Percentiles rank a stretch among this genome's conserved stretches.
Conservation (phyloP, 192 early-diverging fungal genomes). For the Dissophora globulifera region DNA sequence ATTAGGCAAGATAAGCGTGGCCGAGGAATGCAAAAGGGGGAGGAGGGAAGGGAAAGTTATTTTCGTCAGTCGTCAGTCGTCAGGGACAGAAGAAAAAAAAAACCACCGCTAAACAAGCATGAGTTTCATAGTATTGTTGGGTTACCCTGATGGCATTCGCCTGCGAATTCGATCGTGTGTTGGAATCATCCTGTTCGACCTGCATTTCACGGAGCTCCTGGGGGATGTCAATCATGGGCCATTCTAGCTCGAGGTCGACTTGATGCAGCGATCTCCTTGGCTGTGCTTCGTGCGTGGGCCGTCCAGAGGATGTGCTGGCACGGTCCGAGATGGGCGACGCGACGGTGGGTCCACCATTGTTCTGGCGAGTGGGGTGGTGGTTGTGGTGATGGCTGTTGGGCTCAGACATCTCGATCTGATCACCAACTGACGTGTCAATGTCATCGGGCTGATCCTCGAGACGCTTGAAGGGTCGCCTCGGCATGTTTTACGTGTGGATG, state of each 20-base stretch:
- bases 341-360: conserved; percentile 6
- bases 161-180: conserved; percentile 55
- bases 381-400: conserved; percentile 27
- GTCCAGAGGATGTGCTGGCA: conserved; percentile 33
- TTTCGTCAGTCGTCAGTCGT: neutral
- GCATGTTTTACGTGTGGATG: conserved; percentile 12
- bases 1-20: too few species aligned
- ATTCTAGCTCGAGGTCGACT: conserved; percentile 45
- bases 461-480: conserved; percentile 42
- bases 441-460: conserved; percentile 46
- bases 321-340: conserved; percentile 38
- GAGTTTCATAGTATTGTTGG: too few species aligned
- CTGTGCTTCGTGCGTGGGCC: conserved; percentile 22
- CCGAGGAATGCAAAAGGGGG: neutral
- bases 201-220: conserved; percentile 50
- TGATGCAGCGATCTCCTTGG: conserved; percentile 47
- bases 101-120: too few species aligned
- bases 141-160: conserved; percentile 57
- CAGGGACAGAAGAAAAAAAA: neutral
- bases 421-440: conserved; percentile 34
- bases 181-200: conserved; percentile 27
- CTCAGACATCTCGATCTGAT: conserved; percentile 48
- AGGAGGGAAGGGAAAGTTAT: neutral
- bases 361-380: neutral
- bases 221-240: conserved; percentile 57